Evolutionary conservation across 2,329 filamentous ascomycete species (phyloP).

Genomic region (Fusarium cyanostomum): DNA sequence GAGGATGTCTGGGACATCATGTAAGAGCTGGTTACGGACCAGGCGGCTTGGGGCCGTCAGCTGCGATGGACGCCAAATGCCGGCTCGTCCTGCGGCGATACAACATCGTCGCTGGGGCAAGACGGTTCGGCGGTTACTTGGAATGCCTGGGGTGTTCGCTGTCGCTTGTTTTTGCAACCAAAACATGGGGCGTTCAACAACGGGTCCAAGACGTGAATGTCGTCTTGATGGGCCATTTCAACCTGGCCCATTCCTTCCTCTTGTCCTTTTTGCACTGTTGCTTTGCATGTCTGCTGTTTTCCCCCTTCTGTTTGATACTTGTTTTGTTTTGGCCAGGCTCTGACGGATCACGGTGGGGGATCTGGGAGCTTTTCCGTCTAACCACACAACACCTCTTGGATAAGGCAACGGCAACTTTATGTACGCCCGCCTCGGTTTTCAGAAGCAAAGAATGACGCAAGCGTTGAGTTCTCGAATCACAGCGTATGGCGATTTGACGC

Average conservation of each 20-base stretch:
- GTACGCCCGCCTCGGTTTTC: background rate
- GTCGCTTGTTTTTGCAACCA: conserved; percentile 88
- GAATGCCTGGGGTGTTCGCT: conserved; percentile 75
- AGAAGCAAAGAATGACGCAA: background rate
- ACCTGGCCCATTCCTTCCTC: conserved; percentile 61
- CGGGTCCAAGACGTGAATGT: conserved; percentile 71
- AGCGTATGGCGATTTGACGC: background rate
- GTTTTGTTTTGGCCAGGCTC: background rate
- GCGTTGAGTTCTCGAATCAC: background rate
- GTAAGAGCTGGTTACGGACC: conserved; percentile 56
- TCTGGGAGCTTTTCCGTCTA: conserved; percentile 11
- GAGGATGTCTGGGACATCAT: conserved; percentile 97
- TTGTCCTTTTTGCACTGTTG: conserved; percentile 28
- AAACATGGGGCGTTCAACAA: conserved; percentile 84
- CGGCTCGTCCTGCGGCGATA: conserved; percentile 65
- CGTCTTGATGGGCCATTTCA: conserved; percentile 71
- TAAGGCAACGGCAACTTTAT: background rate
- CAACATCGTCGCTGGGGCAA: conserved; percentile 71
- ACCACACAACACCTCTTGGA: conserved; percentile 13
- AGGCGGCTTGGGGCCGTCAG: conserved; percentile 26
- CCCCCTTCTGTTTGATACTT: conserved; percentile 10
- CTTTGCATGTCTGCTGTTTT: conserved; percentile 24
- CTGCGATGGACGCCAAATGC: conserved; percentile 38
- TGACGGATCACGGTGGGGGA: background rate
- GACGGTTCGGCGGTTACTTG: conserved; percentile 61